Conservation (phyloP, 108 stramenopile genomes). For the Cylindrotheca closterium region DNA sequence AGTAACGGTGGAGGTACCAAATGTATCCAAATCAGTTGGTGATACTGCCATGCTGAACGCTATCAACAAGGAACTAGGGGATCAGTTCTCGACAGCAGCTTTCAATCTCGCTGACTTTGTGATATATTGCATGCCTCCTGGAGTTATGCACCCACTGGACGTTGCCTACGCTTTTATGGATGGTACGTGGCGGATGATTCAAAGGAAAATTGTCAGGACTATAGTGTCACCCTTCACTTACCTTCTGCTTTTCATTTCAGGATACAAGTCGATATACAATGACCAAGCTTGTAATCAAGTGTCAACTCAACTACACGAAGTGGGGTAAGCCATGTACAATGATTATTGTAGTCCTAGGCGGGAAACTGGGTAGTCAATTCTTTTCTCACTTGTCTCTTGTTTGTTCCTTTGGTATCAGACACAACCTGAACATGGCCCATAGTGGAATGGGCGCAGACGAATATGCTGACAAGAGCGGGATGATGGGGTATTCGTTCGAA, state of each 20-base stretch:
- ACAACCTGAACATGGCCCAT: constrained; percentile 49
- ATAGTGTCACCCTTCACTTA: no score
- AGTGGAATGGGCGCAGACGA: constrained; percentile 34
- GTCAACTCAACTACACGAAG: constrained; percentile 50
- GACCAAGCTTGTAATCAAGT: constrained; percentile 47
- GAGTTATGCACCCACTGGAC: constrained; percentile 2
- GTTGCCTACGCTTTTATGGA: constrained; percentile 38
- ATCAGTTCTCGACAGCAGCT: background rate
- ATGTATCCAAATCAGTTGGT: background rate
- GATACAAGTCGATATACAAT: constrained; percentile 43
- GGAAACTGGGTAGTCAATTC: no score
- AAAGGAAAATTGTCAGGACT: no score
- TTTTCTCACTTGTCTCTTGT: no score
- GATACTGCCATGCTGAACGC: background rate
- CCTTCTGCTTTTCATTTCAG: no score
- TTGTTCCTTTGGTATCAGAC: no score
- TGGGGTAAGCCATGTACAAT: no score
- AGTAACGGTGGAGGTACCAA: background rate
- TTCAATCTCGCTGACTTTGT: constrained; percentile 17
- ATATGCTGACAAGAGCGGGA: constrained; percentile 55
- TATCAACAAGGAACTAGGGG: background rate
- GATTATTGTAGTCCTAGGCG: no score
- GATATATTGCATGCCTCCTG: constrained; percentile 59
- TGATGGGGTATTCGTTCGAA: constrained; percentile 47
- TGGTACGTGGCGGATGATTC: no score